Percentiles rank a stretch among this genome's conserved stretches.
Conservation (phyloP, 768 basidiomycete genomes). For the Tylopilus cervinicoccineus region DNA sequence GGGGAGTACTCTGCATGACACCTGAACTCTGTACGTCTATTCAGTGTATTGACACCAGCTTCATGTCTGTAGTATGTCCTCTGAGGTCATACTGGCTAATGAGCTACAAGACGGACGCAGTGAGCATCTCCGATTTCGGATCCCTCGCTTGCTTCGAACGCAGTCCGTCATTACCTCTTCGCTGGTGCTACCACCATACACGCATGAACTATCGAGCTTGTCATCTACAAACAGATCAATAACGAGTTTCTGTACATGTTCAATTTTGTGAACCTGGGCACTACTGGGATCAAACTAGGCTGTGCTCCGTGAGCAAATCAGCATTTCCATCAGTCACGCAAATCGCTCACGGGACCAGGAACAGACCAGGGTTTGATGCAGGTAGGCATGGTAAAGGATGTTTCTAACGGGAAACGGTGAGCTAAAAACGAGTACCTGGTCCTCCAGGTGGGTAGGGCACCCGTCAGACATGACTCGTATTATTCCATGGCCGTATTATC, state of each 20-base stretch:
- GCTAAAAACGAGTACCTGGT: background rate
- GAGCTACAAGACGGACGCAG: background rate
- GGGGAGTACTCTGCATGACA: slow-evolving; percentile 33
- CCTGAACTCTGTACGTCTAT: background rate
- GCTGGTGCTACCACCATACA: slow-evolving; percentile 12
- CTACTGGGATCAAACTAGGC: slow-evolving; percentile 2
- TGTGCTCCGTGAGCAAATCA: too few relatives aligned
- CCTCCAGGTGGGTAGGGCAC: background rate
- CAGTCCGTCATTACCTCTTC: slow-evolving; percentile 8
- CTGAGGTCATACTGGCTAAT: slow-evolving; percentile 12
- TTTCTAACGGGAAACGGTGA: too few relatives aligned
- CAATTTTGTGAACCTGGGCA: slow-evolving; percentile 10
- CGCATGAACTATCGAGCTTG: slow-evolving; percentile 10
- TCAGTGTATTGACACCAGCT: slow-evolving; percentile 2
- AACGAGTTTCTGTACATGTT: slow-evolving; percentile 20
- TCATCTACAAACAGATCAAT: slow-evolving; percentile 13
- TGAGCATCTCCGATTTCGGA: background rate
- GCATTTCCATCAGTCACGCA: background rate
- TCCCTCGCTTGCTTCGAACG: too few relatives aligned
- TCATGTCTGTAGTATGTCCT: slow-evolving; percentile 18
- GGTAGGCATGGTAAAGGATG: background rate
- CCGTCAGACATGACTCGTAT: too few relatives aligned
- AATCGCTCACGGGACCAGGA: background rate
- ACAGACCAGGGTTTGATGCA: slow-evolving; percentile 9
- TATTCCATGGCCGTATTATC: background rate